These are phyloP conservation scores for Phytophthora lateralis DNA, from an alignment of 352 stramenopile species.

Conservation along the genomic window DNA sequence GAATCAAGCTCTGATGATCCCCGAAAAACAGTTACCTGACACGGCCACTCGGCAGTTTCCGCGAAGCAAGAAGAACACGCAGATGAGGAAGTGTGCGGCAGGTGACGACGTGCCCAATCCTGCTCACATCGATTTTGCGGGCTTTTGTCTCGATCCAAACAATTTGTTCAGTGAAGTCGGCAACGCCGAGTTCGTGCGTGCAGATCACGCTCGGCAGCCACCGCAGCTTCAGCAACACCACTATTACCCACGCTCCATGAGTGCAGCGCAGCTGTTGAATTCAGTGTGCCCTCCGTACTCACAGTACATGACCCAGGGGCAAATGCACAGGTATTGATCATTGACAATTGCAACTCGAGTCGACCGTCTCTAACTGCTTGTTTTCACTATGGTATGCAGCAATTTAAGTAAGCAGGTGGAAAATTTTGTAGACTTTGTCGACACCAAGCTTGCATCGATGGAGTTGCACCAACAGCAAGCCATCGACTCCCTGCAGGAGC, in stretches of 20 bases:
- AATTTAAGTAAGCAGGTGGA: constrained; percentile 59
- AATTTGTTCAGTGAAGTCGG: constrained; percentile 34
- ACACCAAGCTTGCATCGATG: constrained; percentile 45
- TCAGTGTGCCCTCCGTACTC: constrained; percentile 27
- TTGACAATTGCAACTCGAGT: not conserved
- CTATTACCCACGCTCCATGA: constrained; percentile 13
- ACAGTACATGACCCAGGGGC: constrained; percentile 32
- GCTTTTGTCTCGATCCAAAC: constrained; percentile 24
- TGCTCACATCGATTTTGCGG: constrained; percentile 9
- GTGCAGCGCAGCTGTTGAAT: constrained; percentile 18
- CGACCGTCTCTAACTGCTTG: constrained; percentile 11
- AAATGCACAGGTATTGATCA: constrained; percentile 40
- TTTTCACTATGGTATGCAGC: constrained; percentile 26
- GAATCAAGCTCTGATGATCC: constrained; percentile 6
- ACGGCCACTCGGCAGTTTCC: constrained; percentile 12
- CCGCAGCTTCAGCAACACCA: constrained; percentile 17
- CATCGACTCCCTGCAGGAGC: constrained; percentile 48
- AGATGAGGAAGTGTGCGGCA: constrained; percentile 20
- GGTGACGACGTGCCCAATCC: constrained; percentile 10
- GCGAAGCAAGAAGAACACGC: constrained; percentile 23
- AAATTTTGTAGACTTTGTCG: constrained; percentile 56
- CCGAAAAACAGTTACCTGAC: constrained; percentile 8
- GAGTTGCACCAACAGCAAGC: constrained; percentile 54
- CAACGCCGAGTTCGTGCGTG: not conserved
- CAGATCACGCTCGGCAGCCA: constrained; percentile 19